These are phyloP conservation scores for Amborella trichopoda DNA, from an alignment of 164 flowering plant species.

Conservation along the genomic window DNA sequence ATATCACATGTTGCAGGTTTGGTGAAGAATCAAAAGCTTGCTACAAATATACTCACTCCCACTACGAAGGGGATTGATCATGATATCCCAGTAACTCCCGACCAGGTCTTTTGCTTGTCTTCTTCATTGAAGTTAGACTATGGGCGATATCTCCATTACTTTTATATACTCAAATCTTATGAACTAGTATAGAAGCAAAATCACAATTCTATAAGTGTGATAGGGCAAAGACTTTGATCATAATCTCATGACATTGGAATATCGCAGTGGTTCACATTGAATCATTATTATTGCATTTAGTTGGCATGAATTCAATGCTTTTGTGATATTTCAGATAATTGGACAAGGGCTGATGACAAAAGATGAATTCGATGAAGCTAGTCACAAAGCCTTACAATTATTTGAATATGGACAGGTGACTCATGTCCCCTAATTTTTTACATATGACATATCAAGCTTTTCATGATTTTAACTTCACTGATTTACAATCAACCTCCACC, in stretches of 20 bases:
- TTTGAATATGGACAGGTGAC: constrained; percentile 91
- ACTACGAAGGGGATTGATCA: constrained; percentile 94
- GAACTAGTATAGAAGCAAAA: no score
- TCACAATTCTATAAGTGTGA: no score
- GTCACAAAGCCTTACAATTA: constrained; percentile 66
- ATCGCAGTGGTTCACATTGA: no score
- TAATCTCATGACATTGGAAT: no score
- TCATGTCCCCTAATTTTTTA: not conserved
- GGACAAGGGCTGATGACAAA: constrained; percentile 68
- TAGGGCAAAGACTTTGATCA: no score
- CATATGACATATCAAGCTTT: no score
- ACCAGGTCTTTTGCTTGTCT: constrained; percentile 40
- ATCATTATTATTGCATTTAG: no score
- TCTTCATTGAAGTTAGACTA: no score
- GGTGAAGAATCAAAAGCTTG: constrained; percentile 74
- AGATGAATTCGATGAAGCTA: constrained; percentile 81
- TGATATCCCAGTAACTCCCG: constrained; percentile 87
- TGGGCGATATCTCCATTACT: no score
- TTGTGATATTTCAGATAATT: constrained; percentile 45
- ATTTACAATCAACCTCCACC: no score
- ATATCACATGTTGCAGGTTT: constrained; percentile 32
- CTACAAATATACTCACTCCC: constrained; percentile 79
- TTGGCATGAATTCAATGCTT: constrained; percentile 6
- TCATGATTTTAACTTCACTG: no score
- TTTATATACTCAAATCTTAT: no score